Base-by-base conservation (phyloP, 495 filamentous ascomycete species). In the Emericellopsis terricola region DNA sequence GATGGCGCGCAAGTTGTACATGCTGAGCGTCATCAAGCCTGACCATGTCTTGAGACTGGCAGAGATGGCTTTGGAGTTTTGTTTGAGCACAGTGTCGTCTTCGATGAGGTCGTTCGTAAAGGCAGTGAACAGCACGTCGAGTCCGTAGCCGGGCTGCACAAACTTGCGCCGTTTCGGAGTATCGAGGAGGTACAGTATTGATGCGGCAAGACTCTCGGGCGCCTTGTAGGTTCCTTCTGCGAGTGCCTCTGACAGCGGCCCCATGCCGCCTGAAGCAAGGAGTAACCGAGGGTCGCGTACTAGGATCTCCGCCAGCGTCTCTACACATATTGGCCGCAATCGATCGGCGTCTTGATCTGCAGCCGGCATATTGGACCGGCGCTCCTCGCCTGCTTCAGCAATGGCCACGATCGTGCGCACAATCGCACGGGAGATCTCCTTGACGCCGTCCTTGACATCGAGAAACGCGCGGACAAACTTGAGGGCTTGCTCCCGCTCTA, bases 381-480 rank as follows among this genome's bases (percentile, higher is more conserved):
- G 76, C 52, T 97, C 89, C 38, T 91, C 82, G 18, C 64, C 59
- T 44, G 92, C 79, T 45, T 96, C 87, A 10, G 89, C 89, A 16
- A 94, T 70, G 6, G 89, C 73, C 19, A 86, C 81, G 38, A 97
- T 78, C 14, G 85, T 81, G 28, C 89, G 68, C 10, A 92, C 72
- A 17, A 97, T 71, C 2, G 78, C 75, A 41, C 77, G 73, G 2
- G 87, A 92, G 33, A 97, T 72, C 49, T 97, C 89, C 29, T 65
- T 65, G 4, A 91, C 78, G 10, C 89, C 89, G 41, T 82, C 83
- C 47, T 94, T 93, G 43, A 97, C 82, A 42, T 96, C 91, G 16
- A 97, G 60, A 51, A 97, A 97, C 5, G 85, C 82, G 37, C 89
- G 71, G 16, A 94, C 81, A 55, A 97, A 94, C 50, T 97, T 97